Percentiles rank a stretch among this genome's conserved stretches.
Evolutionary conservation across 139 green algal species (phyloP).

Genomic region (Pseudopediastrum boryanum): DNA sequence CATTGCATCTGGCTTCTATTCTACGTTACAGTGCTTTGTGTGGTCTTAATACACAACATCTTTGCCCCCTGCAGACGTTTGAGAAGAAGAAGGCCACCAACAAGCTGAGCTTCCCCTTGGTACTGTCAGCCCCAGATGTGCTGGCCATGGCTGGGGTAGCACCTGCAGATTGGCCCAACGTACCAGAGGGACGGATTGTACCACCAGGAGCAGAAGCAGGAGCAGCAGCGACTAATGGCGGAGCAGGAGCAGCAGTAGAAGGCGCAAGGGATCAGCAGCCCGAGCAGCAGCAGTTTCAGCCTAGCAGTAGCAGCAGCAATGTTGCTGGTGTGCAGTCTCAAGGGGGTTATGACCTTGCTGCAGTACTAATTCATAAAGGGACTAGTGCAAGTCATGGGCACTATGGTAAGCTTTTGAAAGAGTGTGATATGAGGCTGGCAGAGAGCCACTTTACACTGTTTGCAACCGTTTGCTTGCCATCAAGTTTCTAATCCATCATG

Average conservation of each 20-base stretch:
- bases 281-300: too few species aligned
- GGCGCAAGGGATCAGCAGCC: too few species aligned
- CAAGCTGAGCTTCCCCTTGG: conserved; percentile 80
- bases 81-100: conserved; percentile 83
- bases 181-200: too few species aligned
- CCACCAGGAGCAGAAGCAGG: too few species aligned
- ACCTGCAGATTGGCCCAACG: too few species aligned
- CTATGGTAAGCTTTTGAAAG: conserved; percentile 66
- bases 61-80: conserved; percentile 54
- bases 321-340: too few species aligned
- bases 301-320: too few species aligned
- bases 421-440: not conserved
- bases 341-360: conserved; percentile 83
- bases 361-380: conserved; percentile 90
- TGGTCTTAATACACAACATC: not conserved
- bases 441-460: not conserved
- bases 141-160: conserved; percentile 33
- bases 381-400: conserved; percentile 76
- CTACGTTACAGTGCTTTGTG: not conserved
- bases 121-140: conserved; percentile 62
- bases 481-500: not conserved
- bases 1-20: too few species aligned
- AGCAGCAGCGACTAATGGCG: too few species aligned
- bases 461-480: too few species aligned
- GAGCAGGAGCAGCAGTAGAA: too few species aligned